Percentiles rank a stretch among this genome's conserved stretches.
phyloP scores from a whole-genome alignment of 495 filamentous ascomycete species.

The Aspergillus asperescens region DNA sequence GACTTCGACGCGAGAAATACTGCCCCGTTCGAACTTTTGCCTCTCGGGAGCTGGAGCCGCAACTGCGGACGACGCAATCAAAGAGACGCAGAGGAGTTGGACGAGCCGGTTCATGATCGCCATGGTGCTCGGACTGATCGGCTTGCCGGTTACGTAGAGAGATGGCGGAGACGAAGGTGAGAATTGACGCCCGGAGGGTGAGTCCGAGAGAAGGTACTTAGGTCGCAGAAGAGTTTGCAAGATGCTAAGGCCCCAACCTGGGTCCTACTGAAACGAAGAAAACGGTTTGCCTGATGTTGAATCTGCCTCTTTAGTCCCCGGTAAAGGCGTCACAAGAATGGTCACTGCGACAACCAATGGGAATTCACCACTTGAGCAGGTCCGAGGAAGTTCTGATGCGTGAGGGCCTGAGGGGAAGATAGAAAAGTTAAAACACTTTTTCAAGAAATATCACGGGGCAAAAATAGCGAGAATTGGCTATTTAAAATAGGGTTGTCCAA shows the following conservation, averaged over 20 bases:
- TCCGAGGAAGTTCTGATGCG: not conserved
- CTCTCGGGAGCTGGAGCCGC: constrained; percentile 16
- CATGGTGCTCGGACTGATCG: constrained; percentile 3
- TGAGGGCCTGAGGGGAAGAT: not conserved
- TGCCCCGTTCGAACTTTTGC: not conserved
- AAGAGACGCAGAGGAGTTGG: constrained; percentile 24
- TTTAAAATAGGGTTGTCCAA: constrained; percentile 13
- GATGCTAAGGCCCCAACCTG: not conserved
- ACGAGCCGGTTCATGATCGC: constrained; percentile 19
- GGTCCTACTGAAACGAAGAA: not conserved
- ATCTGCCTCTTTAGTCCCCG: no score
- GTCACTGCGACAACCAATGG: not conserved
- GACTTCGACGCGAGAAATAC: constrained; percentile 8
- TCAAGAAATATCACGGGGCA: constrained; percentile 13
- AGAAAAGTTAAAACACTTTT: not conserved
- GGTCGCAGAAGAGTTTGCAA: not conserved
- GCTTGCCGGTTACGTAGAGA: not conserved
- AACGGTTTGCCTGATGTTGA: not conserved
- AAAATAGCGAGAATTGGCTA: not conserved
- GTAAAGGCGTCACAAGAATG: not conserved
- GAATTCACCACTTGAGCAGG: not conserved
- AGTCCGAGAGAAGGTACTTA: not conserved
- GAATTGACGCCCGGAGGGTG: not conserved
- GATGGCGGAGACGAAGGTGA: not conserved
- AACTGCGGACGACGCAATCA: constrained; percentile 26